Conservation (phyloP, 2,329 filamentous ascomycete species). For the Aspergillus chevalieri region DNA sequence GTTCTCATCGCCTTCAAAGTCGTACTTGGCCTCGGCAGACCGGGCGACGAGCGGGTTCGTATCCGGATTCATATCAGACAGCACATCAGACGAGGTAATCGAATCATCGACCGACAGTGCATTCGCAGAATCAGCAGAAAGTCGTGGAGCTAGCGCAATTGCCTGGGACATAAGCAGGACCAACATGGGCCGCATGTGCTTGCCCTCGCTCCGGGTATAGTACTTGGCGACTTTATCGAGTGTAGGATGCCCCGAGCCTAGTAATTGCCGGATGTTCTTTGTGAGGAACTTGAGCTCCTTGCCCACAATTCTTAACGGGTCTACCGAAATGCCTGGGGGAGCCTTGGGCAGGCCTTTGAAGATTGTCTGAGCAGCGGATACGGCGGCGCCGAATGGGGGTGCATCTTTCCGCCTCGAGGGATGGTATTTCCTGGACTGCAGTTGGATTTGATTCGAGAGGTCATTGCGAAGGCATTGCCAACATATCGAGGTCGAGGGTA, state of each 20-base stretch:
- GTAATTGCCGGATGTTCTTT: conserved; percentile 84
- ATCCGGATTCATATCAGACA: conserved; percentile 78
- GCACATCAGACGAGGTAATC: conserved; percentile 55
- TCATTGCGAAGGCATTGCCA: conserved; percentile 37
- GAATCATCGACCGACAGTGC: conserved; percentile 50
- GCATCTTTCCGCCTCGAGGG: conserved; percentile 34
- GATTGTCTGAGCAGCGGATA: conserved; percentile 48
- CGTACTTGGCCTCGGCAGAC: conserved; percentile 29
- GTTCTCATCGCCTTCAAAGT: conserved; percentile 43
- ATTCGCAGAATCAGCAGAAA: conserved; percentile 23
- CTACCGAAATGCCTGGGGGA: conserved; percentile 61
- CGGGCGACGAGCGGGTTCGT: conserved; percentile 49
- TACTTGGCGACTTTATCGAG: conserved; percentile 96
- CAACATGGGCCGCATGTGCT: conserved; percentile 90
- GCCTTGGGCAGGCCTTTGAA: conserved; percentile 39
- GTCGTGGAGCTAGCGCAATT: conserved; percentile 71
- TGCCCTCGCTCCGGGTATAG: conserved; percentile 93
- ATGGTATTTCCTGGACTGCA: conserved; percentile 34
- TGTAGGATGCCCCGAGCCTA: conserved; percentile 89
- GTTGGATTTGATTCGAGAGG: conserved; percentile 16
- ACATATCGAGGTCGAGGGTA: conserved; percentile 31
- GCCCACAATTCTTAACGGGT: conserved; percentile 82
- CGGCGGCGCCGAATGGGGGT: conserved; percentile 39
- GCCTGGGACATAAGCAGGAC: conserved; percentile 95
- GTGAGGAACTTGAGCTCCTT: conserved; percentile 96